Base-by-base conservation (phyloP, 2,329 filamentous ascomycete genomes). In the Cladophialophora chaetospira region DNA sequence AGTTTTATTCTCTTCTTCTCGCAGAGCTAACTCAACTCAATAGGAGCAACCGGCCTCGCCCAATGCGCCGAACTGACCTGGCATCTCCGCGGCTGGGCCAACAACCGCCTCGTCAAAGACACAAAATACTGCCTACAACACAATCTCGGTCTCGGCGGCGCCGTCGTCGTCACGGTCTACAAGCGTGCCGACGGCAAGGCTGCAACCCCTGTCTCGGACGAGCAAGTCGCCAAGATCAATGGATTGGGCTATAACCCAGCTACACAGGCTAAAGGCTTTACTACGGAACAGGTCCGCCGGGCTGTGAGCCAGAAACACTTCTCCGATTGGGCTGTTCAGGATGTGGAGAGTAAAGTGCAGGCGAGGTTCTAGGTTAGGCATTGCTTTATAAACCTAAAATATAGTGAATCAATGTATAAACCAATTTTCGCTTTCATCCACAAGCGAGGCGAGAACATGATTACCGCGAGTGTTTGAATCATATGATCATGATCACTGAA, bases 41-140 rank as follows among this genome's bases (percentile, higher is more conserved):
- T 15, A 63, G 61, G 64, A 42, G 93, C 93, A 0, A 96, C 91
- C 0, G 93, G 94, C n/a, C 82, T 97, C 50, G 94, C 93, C 10
- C 93, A 97, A 76, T 97, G 92, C 70, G 90, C 93, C 4, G 93
- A 97, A 77, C 79, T 97, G 10, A 89, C 95, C 25, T 97, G 93
- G 93, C 93, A 97, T 70, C 79, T 97, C 66, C 84, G 93, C 63
- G 93, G 93, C 10, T 97, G 93, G 93, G 93, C 93, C 17, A 96
- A 94, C 75, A 97, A 97, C 78, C 82, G 93, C 36, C 77, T 85
- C 13, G 81, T 88, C 1, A 77, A 83, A 17, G 80, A 81, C 56
- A 94, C 91, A 0, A 83, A 77, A 60, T 85, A 84, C 57, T 89
- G 88, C 55, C 77, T 97, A 63, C 92, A 97, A 78, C 94, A 97